Conservation (phyloP, 805 yeast species). For the Ogataea trehaloabstinens region DNA sequence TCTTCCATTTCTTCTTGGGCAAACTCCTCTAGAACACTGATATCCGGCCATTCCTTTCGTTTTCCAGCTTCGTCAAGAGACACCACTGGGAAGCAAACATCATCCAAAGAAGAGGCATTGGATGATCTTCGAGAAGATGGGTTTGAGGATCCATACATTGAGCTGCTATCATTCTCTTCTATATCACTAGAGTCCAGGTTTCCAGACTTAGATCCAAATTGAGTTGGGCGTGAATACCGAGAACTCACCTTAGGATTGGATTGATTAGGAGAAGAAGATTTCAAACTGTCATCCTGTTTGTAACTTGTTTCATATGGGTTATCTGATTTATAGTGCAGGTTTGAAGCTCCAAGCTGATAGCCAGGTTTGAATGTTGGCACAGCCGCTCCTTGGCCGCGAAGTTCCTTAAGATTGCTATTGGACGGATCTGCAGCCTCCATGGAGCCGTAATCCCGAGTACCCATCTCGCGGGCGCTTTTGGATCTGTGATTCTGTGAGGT, state of each 20-base stretch:
- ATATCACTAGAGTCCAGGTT: conserved; percentile 8
- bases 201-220: conserved; percentile 2
- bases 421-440: background rate
- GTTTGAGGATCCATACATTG: conserved; percentile 45
- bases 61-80: conserved; percentile 36
- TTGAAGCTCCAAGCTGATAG: conserved; percentile 1
- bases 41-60: conserved; percentile 76
- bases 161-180: conserved; percentile 18
- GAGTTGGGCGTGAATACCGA: conserved; percentile 1
- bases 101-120: conserved; percentile 76
- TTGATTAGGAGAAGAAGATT: background rate
- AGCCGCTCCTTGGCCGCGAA: background rate
- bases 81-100: conserved; percentile 87
- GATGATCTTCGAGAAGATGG: conserved; percentile 62
- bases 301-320: conserved; percentile 16
- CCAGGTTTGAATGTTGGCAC: conserved; percentile 8
- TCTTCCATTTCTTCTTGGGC: conserved; percentile 61
- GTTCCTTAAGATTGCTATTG: background rate
- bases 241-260: conserved; percentile 1
- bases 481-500: background rate
- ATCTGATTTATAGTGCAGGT: conserved; percentile 12
- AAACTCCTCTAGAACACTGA: conserved; percentile 70
- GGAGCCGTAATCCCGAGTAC: background rate
- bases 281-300: conserved; percentile 2
- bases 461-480: background rate